Percentiles rank a stretch among this genome's conserved stretches.
These are phyloP conservation scores for Oidium heveae DNA, from an alignment of 2,329 filamentous ascomycete species.

Conservation along the genomic window DNA sequence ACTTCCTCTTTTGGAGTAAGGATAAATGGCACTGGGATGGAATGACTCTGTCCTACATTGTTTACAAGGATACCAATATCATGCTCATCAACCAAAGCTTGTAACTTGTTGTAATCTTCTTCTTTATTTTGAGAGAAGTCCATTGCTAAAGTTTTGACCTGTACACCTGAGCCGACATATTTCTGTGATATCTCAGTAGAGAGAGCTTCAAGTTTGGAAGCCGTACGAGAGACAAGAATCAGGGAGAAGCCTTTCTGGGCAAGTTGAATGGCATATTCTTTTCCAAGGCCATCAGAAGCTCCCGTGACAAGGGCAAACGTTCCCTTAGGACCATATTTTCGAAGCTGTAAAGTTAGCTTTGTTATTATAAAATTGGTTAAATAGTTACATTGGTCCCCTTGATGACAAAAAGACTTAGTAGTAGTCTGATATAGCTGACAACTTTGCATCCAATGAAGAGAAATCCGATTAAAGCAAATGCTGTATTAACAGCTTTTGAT, in stretches of 20 bases:
- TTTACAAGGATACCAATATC: constrained; percentile 81
- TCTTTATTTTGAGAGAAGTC: constrained; percentile 68
- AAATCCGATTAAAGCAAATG: constrained; percentile 30
- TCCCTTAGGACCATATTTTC: constrained; percentile 71
- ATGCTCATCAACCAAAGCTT: constrained; percentile 40
- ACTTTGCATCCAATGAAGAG: constrained; percentile 30
- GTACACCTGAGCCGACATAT: constrained; percentile 30
- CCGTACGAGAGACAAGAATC: constrained; percentile 83
- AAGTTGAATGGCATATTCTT: constrained; percentile 81
- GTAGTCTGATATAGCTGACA: constrained; percentile 31
- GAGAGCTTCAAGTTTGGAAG: constrained; percentile 63
- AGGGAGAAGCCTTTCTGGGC: constrained; percentile 85
- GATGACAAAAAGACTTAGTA: constrained; percentile 44
- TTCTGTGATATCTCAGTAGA: constrained; percentile 49
- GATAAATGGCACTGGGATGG: constrained; percentile 71
- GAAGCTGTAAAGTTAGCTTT: constrained; percentile 30
- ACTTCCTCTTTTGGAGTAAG: constrained; percentile 60
- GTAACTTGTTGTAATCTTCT: constrained; percentile 52
- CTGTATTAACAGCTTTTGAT: too few relatives aligned
- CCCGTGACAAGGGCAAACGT: constrained; percentile 90
- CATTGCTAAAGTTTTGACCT: constrained; percentile 67
- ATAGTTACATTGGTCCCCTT: constrained; percentile 28
- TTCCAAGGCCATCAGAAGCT: constrained; percentile 87
- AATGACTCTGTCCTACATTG: constrained; percentile 89
- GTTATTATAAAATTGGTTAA: neutral